These are phyloP conservation scores for Debaryomyces nepalensis DNA, from an alignment of 1,139 yeast species.

Conservation along the genomic window DNA sequence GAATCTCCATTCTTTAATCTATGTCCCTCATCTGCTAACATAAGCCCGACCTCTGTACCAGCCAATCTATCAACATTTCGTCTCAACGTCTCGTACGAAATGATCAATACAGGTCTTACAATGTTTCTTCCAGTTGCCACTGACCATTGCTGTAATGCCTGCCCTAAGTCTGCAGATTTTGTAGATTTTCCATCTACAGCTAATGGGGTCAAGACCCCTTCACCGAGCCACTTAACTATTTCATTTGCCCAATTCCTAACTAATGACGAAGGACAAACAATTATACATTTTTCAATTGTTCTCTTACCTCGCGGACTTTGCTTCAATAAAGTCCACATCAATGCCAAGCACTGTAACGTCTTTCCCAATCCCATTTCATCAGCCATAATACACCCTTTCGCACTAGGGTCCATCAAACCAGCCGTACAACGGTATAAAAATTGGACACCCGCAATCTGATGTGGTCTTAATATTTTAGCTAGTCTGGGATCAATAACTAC, in stretches of 20 bases:
- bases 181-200: constrained; percentile 91
- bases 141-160: constrained; percentile 84
- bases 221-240: constrained; percentile 93
- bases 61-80: constrained; percentile 80
- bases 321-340: constrained; percentile 90
- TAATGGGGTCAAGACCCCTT: constrained; percentile 82
- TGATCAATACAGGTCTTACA: constrained; percentile 90
- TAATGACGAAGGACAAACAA: constrained; percentile 93
- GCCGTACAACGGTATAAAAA: constrained; percentile 89
- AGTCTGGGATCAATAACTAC: constrained; percentile 94
- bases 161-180: constrained; percentile 66
- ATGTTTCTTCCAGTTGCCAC: constrained; percentile 85
- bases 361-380: constrained; percentile 99
- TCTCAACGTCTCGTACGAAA: constrained; percentile 93
- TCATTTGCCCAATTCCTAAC: constrained; percentile 99
- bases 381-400: constrained; percentile 98
- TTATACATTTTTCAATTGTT: constrained; percentile 86
- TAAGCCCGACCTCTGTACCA: constrained; percentile 81
- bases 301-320: constrained; percentile 91
- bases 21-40: constrained; percentile 97
- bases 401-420: constrained; percentile 82
- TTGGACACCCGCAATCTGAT: constrained; percentile 94
- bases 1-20: constrained; percentile 94
- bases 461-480: constrained; percentile 87
- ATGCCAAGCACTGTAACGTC: constrained; percentile 88